Evolutionary conservation across 2,329 filamentous ascomycete genomes (phyloP).

Genomic region (Thelonectria rubi): DNA sequence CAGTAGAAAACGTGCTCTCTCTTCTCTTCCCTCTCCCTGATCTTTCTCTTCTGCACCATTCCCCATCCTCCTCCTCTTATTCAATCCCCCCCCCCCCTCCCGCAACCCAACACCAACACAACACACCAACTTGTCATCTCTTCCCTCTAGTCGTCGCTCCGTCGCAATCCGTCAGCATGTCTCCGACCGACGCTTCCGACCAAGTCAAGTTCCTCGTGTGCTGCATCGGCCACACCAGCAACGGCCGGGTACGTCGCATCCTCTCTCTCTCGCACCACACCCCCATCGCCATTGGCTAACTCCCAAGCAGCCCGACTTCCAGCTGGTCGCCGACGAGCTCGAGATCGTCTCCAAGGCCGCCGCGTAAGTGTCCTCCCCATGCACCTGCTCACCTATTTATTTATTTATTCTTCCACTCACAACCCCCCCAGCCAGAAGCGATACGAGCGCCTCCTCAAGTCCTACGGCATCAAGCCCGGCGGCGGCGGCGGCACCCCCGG

Average conservation of each 20-base stretch:
- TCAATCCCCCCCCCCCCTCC: background rate
- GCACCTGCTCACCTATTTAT: background rate
- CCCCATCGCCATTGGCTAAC: too few species aligned
- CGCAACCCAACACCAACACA: background rate
- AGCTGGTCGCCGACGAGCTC: slow-evolving; percentile 70
- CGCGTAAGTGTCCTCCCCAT: slow-evolving; percentile 64
- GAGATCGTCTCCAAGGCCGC: slow-evolving; percentile 71
- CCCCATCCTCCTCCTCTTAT: background rate
- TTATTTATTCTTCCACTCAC: background rate
- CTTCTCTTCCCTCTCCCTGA: background rate
- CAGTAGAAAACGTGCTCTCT: background rate
- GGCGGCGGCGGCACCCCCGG: slow-evolving; percentile 19
- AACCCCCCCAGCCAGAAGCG: slow-evolving; percentile 65
- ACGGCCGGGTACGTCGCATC: slow-evolving; percentile 62
- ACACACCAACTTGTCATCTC: background rate
- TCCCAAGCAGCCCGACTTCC: slow-evolving; percentile 67
- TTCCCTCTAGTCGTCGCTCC: background rate
- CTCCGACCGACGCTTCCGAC: slow-evolving; percentile 58
- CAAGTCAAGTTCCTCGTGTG: slow-evolving; percentile 73
- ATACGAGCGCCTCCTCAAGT: slow-evolving; percentile 72
- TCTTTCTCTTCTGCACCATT: background rate
- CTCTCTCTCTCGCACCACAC: too few species aligned
- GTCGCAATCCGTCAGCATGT: slow-evolving; percentile 57
- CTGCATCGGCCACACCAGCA: slow-evolving; percentile 69
- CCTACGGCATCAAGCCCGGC: slow-evolving; percentile 57